A percentile compares a stretch with the other conserved stretches of the same genome.
Conservation (phyloP, 768 basidiomycete species). For the Naematelia aurantialba region DNA sequence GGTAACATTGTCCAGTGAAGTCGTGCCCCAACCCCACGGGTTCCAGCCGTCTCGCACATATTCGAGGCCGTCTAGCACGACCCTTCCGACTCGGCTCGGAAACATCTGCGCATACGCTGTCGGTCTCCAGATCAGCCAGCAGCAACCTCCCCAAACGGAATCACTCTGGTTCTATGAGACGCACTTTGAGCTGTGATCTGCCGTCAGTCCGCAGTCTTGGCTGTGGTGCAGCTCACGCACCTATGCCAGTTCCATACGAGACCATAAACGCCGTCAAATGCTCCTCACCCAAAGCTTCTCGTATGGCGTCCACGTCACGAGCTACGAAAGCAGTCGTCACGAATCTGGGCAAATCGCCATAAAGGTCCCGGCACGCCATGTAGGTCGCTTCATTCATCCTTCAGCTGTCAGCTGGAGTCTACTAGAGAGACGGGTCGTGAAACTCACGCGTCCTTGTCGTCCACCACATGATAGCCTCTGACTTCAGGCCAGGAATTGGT, state of each 20-base stretch:
- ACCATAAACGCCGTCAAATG: slow-evolving; percentile 6
- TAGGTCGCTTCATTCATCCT: slow-evolving; percentile 7
- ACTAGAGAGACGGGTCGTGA: not conserved
- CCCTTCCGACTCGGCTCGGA: slow-evolving; percentile 15
- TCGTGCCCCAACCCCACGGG: slow-evolving; percentile 10
- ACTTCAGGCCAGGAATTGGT: slow-evolving; percentile 4
- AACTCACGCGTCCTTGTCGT: slow-evolving; percentile 8
- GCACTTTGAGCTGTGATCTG: not conserved
- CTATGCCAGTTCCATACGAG: slow-evolving; percentile 17
- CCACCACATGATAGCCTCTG: not conserved
- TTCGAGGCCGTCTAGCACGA: slow-evolving; percentile 17
- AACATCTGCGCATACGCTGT: slow-evolving; percentile 21
- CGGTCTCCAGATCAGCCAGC: not conserved
- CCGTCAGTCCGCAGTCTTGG: not conserved
- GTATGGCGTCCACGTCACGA: slow-evolving; percentile 9
- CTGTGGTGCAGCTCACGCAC: not conserved
- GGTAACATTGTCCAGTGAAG: slow-evolving; percentile 12
- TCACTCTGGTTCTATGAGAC: not conserved
- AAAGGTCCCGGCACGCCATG: slow-evolving; percentile 6
- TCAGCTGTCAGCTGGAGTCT: no score
- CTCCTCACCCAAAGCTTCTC: slow-evolving; percentile 6
- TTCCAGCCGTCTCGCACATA: slow-evolving; percentile 11
- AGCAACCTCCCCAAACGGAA: not conserved
- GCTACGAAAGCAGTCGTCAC: slow-evolving; percentile 18
- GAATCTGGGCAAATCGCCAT: slow-evolving; percentile 6